Percentiles rank a stretch among this genome's conserved stretches.
Evolutionary conservation across 129 eudicot species (phyloP).

Genomic region (Ambrosia artemisiifolia): DNA sequence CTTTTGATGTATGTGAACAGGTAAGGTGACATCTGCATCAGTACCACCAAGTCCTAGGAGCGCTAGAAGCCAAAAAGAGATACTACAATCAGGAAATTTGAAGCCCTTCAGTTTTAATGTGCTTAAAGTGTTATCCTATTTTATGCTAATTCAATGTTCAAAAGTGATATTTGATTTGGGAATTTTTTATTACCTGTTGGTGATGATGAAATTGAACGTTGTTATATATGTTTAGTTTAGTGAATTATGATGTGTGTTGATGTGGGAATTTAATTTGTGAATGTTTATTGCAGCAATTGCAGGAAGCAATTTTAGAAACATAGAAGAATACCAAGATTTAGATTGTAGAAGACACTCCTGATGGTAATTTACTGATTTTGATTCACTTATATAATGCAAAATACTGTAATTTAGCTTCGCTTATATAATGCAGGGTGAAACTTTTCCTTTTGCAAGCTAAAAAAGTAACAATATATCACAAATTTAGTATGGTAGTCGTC

Average conservation of each 20-base stretch:
- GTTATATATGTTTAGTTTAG: background rate
- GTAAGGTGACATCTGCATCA: no score
- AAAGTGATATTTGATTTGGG: no score
- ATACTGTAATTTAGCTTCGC: background rate
- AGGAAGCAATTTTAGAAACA: slow-evolving; percentile 73
- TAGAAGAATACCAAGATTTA: slow-evolving; percentile 83
- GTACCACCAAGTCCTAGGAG: no score
- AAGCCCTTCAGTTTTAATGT: no score
- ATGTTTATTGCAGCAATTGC: slow-evolving; percentile 52
- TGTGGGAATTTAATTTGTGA: slow-evolving; percentile 6
- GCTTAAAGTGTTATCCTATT: no score
- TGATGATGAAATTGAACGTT: no score
- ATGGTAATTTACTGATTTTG: slow-evolving; percentile 44
- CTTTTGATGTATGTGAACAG: no score
- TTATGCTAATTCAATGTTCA: no score
- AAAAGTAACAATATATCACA: background rate
- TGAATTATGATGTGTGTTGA: background rate
- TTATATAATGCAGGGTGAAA: background rate
- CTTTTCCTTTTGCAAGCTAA: background rate
- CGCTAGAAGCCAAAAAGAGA: no score
- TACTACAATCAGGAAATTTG: no score
- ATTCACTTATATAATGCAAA: background rate
- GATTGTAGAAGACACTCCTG: slow-evolving; percentile 59
- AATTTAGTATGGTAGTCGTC: no score
- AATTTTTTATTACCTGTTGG: no score